phyloP scores from a whole-genome alignment of 2,329 filamentous ascomycete genomes.

The Pseudogymnoascus destructans region DNA sequence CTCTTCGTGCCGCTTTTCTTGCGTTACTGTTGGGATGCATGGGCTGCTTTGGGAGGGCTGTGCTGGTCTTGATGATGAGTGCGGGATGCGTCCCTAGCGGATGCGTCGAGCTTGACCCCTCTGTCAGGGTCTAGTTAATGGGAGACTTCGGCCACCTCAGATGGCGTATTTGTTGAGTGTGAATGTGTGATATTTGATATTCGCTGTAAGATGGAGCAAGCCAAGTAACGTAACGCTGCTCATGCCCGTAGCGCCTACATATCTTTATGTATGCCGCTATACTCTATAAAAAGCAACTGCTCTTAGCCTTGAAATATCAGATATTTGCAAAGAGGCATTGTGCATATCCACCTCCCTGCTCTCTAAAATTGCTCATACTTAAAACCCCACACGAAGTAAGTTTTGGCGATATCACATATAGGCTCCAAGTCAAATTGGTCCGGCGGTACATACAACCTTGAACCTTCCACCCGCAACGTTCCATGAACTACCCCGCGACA shows the following conservation, averaged over 20 bases:
- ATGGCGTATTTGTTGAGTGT: constrained; percentile 6
- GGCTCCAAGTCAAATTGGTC: neutral
- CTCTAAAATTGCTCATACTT: neutral
- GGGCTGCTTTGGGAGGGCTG: constrained; percentile 24
- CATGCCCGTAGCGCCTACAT: neutral
- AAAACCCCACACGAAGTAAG: neutral
- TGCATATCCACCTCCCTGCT: neutral
- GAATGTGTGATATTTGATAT: constrained; percentile 2
- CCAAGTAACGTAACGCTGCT: neutral
- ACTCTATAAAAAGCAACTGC: neutral
- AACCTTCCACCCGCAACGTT: neutral
- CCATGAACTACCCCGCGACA: neutral
- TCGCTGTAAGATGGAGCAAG: neutral
- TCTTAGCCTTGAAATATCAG: neutral
- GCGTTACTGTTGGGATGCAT: constrained; percentile 27
- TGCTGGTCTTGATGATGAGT: constrained; percentile 25
- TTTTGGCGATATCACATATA: neutral
- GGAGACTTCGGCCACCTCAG: constrained; percentile 28
- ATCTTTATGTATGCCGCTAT: neutral
- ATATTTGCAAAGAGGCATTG: neutral
- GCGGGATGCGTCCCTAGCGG: constrained; percentile 22
- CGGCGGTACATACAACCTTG: neutral
- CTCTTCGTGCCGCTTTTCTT: constrained; percentile 24
- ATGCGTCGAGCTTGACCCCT: constrained; percentile 23
- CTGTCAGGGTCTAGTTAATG: constrained; percentile 23